Percentiles rank a stretch among this genome's conserved stretches.
Conservation (phyloP, 371 early-diverging fungal genomes). For the Encephalitozoon intestinalis region DNA sequence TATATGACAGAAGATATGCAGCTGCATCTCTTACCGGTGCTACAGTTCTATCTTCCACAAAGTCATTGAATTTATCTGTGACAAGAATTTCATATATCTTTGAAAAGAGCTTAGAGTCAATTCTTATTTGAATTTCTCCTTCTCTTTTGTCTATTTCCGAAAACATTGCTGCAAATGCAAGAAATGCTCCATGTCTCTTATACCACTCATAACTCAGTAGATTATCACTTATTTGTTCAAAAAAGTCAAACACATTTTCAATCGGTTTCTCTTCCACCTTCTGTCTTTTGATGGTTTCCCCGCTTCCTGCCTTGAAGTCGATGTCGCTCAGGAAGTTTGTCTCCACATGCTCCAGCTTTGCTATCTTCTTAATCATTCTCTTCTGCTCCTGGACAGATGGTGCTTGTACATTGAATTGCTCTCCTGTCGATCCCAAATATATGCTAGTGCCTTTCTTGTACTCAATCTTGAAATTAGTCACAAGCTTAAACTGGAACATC, state of each 20-base stretch:
- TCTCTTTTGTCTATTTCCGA: slow-evolving; percentile 3
- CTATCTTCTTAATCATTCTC: slow-evolving; percentile 24
- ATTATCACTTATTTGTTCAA: slow-evolving; percentile 37
- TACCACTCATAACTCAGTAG: slow-evolving; percentile 53
- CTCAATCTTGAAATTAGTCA: slow-evolving; percentile 22
- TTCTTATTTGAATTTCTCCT: slow-evolving; percentile 28
- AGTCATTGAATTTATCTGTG: slow-evolving; percentile 61
- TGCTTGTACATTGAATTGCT: slow-evolving; percentile 13
- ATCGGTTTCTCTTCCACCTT: slow-evolving; percentile 45
- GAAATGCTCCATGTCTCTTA: slow-evolving; percentile 56
- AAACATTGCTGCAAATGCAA: slow-evolving; percentile 41
- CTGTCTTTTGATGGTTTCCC: slow-evolving; percentile 18
- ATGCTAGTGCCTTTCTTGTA: background rate
- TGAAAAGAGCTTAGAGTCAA: slow-evolving; percentile 24
- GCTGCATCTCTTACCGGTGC: slow-evolving; percentile 60
- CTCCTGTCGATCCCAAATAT: slow-evolving; percentile 34
- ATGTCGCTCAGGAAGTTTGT: slow-evolving; percentile 22
- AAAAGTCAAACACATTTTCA: slow-evolving; percentile 47
- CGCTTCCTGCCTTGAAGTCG: slow-evolving; percentile 6
- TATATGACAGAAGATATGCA: slow-evolving; percentile 33
- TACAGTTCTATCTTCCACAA: slow-evolving; percentile 52
- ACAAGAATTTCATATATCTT: slow-evolving; percentile 53
- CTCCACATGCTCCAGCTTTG: slow-evolving; percentile 34
- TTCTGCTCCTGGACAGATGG: slow-evolving; percentile 10
- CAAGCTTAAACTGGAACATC: slow-evolving; percentile 28